Base-by-base conservation (phyloP, 192 early-diverging fungal species). In the Coemansia erecta region DNA sequence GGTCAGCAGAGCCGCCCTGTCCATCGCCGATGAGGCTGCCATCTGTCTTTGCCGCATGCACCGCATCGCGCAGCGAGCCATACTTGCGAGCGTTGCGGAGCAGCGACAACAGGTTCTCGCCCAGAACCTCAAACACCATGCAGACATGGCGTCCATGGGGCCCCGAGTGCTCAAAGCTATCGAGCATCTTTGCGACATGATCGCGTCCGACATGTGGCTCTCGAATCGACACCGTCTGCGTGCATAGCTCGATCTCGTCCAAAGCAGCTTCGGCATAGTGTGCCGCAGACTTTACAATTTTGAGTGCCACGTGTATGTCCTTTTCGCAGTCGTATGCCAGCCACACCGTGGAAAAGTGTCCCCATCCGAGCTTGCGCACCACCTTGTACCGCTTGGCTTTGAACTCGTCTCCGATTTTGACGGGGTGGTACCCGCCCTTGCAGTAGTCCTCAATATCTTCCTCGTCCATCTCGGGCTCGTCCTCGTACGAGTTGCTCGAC, bases 271-370 rank as follows among this genome's bases (percentile, higher is more conserved):
- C 93, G 7, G 94, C 94, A 78, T 97, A 99, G 73, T 95, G 92
- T 26, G 83, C 81, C 1, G 97, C 94, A 10, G 92, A 92, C 71
- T 99, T 99, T 48, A 99, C 95, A 45, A 99, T 90, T 72, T 99
- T 99, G 19, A 99, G 85, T 2, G 97, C 97, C 39, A 94, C 92
- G 64, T 93, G 92, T 2, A 86, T 87, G 53, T 88, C 79, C 18
- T 69, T 81, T 84, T 82, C 76, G 58, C 68, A 68, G 70, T 98
- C 94, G 51, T 83, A 81, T 12, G 88, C 91, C 46, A 98, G 85
- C 96, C 96, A 98, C 9, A 98, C 96, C 0, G 96, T 98, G 22
- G 92, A 94, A 63, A 98, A 98, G 62, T 98, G 96, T 14, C 96
- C 96, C 96, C 96, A 98, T 15, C 96, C 96, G 33, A 98, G 86